phyloP scores from a whole-genome alignment of 371 early-diverging fungal species.

The Mycotypha africana region DNA sequence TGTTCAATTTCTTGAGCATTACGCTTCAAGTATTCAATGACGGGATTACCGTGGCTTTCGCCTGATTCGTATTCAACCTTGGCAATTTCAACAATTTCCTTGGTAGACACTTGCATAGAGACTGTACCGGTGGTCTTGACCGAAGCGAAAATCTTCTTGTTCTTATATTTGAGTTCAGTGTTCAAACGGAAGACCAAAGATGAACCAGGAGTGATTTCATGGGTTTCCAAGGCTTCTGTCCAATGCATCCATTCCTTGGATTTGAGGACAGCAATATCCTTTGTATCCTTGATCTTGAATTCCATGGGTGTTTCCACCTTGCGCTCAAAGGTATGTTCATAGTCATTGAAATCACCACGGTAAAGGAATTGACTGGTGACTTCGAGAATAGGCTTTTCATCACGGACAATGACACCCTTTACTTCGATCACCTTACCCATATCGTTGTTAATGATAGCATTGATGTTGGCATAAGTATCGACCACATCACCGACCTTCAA shows the following conservation, averaged over 20 bases:
- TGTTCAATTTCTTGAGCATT: conserved; percentile 78
- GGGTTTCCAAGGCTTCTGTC: conserved; percentile 58
- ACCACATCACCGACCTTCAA: conserved; percentile 83
- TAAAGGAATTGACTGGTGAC: conserved; percentile 86
- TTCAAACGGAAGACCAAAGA: conserved; percentile 81
- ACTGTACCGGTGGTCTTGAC: conserved; percentile 80
- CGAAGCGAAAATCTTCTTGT: conserved; percentile 60
- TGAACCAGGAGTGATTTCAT: conserved; percentile 62
- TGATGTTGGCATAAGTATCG: conserved; percentile 70
- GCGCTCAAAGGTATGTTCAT: conserved; percentile 79
- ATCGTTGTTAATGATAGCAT: conserved; percentile 79
- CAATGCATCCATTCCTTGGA: conserved; percentile 91
- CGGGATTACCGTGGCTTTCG: conserved; percentile 75
- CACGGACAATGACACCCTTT: conserved; percentile 67
- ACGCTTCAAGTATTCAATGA: conserved; percentile 78
- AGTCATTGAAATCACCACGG: conserved; percentile 84
- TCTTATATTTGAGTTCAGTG: conserved; percentile 76
- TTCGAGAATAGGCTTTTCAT: conserved; percentile 66
- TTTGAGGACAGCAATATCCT: conserved; percentile 85
- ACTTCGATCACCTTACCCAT: conserved; percentile 91
- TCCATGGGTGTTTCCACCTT: conserved; percentile 81
- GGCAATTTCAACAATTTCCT: conserved; percentile 81
- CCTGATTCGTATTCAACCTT: conserved; percentile 73
- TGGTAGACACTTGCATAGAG: conserved; percentile 77
- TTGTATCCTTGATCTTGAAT: conserved; percentile 66